phyloP scores from a whole-genome alignment of 2,329 filamentous ascomycete species.

The Didymella lethalis region DNA sequence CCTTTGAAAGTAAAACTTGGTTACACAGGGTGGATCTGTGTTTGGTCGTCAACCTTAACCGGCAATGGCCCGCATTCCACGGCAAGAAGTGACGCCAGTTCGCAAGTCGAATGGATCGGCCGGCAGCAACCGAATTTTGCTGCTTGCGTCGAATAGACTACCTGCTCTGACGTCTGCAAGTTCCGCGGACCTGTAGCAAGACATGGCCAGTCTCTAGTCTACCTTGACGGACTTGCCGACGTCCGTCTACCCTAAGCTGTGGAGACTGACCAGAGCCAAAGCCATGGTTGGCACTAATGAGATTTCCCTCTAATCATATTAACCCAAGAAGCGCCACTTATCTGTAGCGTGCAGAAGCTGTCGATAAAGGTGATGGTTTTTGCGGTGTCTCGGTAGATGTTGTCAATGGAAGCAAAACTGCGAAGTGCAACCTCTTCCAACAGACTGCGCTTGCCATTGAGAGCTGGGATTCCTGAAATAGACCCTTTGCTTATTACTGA shows the following conservation, averaged over 20 bases:
- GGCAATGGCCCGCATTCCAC: conserved; percentile 42
- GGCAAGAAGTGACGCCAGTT: conserved; percentile 18
- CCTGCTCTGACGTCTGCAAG: conserved; percentile 27
- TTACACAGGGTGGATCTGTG: conserved; percentile 37
- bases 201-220: conserved; percentile 23
- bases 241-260: conserved; percentile 1
- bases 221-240: conserved; percentile 33
- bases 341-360: conserved; percentile 19
- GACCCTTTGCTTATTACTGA: conserved; percentile 2
- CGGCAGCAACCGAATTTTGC: conserved; percentile 46
- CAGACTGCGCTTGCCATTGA: neutral
- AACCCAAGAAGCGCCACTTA: conserved; percentile 18
- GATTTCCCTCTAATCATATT: conserved; percentile 23
- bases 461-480: neutral
- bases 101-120: conserved; percentile 37
- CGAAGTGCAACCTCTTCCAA: neutral
- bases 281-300: conserved; percentile 24
- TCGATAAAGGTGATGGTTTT: conserved; percentile 19
- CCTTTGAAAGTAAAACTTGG: conserved; percentile 27
- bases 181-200: conserved; percentile 19
- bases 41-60: conserved; percentile 37
- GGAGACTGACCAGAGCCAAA: conserved; percentile 16
- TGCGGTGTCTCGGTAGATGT: conserved; percentile 1
- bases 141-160: conserved; percentile 38
- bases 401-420: neutral